Conservation (phyloP, 2,329 filamentous ascomycete genomes). For the Cordyceps pruinosa region DNA sequence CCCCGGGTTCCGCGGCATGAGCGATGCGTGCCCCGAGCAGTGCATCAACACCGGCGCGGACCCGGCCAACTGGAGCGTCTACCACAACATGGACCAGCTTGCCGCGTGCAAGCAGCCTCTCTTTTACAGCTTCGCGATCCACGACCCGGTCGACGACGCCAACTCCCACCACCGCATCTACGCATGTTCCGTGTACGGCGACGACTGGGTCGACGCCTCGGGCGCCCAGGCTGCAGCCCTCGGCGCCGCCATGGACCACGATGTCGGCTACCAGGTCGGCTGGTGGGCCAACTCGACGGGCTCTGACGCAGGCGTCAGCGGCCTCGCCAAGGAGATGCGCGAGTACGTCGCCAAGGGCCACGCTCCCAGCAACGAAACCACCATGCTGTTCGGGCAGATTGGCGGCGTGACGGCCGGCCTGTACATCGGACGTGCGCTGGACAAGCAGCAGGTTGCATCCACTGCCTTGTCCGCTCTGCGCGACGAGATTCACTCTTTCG, state of each 20-base stretch:
- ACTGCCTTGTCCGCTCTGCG: not conserved
- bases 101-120: not conserved
- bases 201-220: not conserved
- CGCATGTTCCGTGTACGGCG: not conserved
- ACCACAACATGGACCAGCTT: not conserved
- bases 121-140: not conserved
- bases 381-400: not conserved
- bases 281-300: not conserved
- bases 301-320: not conserved
- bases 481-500: slow-evolving; percentile 1
- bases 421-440: not conserved
- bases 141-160: not conserved
- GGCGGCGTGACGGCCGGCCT: not conserved
- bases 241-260: not conserved
- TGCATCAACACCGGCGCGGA: not conserved
- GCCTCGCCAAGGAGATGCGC: slow-evolving; percentile 1
- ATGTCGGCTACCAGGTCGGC: not conserved
- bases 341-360: not conserved
- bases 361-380: not conserved
- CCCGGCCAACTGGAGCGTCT: not conserved
- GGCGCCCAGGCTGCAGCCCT: not conserved
- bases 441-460: not conserved
- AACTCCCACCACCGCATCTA: not conserved
- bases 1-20: not conserved
- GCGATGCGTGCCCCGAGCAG: not conserved